A percentile compares a stretch with the other conserved stretches of the same genome.
Conservation (phyloP, 306 rosid genomes). For the Quercus engelmannii region DNA sequence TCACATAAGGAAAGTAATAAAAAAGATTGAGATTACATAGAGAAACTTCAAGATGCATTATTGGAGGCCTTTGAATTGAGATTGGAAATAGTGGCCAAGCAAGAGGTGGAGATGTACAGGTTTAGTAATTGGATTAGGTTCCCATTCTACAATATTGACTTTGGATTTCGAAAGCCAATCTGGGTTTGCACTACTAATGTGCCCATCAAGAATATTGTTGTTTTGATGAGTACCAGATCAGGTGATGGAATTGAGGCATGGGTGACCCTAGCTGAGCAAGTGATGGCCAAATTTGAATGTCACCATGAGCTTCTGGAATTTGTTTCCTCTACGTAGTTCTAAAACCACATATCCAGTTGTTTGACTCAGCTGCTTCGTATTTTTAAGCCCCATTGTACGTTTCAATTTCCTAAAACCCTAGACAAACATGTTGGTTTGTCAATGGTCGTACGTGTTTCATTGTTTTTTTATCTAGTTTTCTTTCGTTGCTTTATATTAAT, state of each 20-base stretch:
- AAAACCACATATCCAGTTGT: too few relatives aligned
- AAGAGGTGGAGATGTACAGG: slow-evolving; percentile 8
- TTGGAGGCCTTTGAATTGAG: neutral
- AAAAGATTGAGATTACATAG: slow-evolving; percentile 1
- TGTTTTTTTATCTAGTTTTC: too few relatives aligned
- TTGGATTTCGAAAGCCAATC: slow-evolving; percentile 20
- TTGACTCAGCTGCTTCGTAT: too few relatives aligned
- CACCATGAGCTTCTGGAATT: too few relatives aligned
- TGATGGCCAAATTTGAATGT: too few relatives aligned
- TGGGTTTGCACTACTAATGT: slow-evolving; percentile 15
- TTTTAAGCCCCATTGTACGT: too few relatives aligned
- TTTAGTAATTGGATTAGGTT: slow-evolving; percentile 24
- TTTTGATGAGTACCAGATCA: slow-evolving; percentile 2
- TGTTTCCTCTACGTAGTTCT: too few relatives aligned
- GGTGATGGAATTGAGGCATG: slow-evolving; percentile 5
- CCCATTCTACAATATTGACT: slow-evolving; percentile 4
- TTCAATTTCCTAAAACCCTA: too few relatives aligned
- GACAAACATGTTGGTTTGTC: too few relatives aligned
- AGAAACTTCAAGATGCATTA: slow-evolving; percentile 1
- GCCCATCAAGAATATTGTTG: slow-evolving; percentile 6
- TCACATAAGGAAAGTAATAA: neutral
- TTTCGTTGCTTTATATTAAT: too few relatives aligned
- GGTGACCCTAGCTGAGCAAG: too few relatives aligned
- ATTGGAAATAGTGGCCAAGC: neutral
- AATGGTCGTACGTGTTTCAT: too few relatives aligned